Percentiles rank a stretch among this genome's conserved stretches.
Conservation (phyloP, 179 eudicot genomes). For the Gypsophila paniculata region DNA sequence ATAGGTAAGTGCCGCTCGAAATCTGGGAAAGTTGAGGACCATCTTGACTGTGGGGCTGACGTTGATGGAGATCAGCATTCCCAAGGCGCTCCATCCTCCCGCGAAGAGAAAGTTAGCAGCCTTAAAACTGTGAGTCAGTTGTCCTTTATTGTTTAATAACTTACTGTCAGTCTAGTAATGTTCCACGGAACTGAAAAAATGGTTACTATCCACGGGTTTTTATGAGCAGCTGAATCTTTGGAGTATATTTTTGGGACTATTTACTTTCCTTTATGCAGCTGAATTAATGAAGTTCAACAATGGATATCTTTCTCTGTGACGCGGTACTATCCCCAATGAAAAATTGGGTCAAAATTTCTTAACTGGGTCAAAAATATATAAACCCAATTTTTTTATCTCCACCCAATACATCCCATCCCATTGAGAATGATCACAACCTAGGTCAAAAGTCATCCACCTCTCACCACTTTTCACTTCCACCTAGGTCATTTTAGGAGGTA, state of each 20-base stretch:
- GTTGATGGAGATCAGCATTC: slow-evolving; percentile 77
- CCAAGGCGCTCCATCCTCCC: slow-evolving; percentile 68
- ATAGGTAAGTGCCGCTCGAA: slow-evolving; percentile 65
- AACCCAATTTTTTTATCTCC: too few relatives aligned
- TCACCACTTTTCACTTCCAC: too few relatives aligned
- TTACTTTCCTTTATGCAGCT: not conserved
- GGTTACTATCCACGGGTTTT: too few relatives aligned
- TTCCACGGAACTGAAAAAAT: not conserved
- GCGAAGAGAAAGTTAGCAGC: slow-evolving; percentile 98
- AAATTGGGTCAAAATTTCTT: too few relatives aligned
- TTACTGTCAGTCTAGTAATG: not conserved
- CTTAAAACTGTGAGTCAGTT: slow-evolving; percentile 76
- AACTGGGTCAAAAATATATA: too few relatives aligned
- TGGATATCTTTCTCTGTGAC: not conserved
- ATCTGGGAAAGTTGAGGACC: slow-evolving; percentile 56
- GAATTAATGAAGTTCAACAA: not conserved
- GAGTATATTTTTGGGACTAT: not conserved
- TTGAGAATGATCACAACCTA: too few relatives aligned
- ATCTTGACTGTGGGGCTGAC: slow-evolving; percentile 75
- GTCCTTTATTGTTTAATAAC: not conserved
- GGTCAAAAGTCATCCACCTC: too few relatives aligned
- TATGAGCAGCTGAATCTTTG: not conserved
- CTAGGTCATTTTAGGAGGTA: too few relatives aligned
- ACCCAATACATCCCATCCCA: too few relatives aligned
- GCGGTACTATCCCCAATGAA: too few relatives aligned